phyloP scores from a whole-genome alignment of 2,329 filamentous ascomycete species.

The Botryotinia convoluta region DNA sequence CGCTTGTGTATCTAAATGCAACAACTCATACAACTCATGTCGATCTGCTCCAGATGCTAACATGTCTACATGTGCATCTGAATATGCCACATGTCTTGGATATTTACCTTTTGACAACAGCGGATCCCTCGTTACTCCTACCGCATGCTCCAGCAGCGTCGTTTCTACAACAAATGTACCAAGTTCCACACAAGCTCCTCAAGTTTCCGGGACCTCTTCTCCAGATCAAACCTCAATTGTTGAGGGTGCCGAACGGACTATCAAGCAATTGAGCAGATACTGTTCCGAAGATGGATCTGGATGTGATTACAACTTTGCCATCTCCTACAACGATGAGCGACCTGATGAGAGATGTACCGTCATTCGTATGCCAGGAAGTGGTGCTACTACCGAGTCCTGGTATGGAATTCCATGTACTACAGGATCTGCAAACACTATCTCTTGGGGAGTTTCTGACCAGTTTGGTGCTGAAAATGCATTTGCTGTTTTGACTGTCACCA shows the following conservation, averaged over 20 bases:
- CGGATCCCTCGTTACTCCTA: not conserved
- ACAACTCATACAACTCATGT: not conserved
- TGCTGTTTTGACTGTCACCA: constrained; percentile 10
- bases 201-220: not conserved
- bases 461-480: not conserved
- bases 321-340: not conserved
- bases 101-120: not conserved
- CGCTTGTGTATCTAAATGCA: not conserved
- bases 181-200: not conserved
- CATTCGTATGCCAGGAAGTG: constrained; percentile 3
- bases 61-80: not conserved
- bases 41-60: not conserved
- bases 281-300: not conserved
- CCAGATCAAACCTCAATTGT: not conserved
- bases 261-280: constrained; percentile 10
- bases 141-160: not conserved
- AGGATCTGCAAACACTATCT: not conserved
- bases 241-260: not conserved
- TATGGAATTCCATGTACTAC: constrained; percentile 1
- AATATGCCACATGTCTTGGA: constrained; percentile 3
- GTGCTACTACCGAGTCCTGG: not conserved
- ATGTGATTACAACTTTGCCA: constrained; percentile 11
- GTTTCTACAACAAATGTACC: not conserved
- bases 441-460: constrained; percentile 1
- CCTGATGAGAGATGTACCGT: not conserved